A percentile compares a stretch with the other conserved stretches of the same genome.
These are phyloP conservation scores for Fusarium hainanense DNA, from an alignment of 2,329 filamentous ascomycete genomes.

Conservation along the genomic window DNA sequence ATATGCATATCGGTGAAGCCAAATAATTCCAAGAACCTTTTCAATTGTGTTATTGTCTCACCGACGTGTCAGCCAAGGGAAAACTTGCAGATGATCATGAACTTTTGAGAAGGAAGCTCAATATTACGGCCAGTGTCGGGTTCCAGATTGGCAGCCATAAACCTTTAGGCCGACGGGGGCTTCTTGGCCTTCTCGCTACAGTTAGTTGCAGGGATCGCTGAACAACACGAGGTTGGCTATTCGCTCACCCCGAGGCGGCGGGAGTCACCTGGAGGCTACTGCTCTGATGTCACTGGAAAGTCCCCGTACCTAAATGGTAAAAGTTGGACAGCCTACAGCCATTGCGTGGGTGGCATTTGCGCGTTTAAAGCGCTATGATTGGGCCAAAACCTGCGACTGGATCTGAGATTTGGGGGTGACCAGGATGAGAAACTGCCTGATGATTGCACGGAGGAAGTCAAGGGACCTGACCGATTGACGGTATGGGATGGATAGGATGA, in stretches of 20 bases:
- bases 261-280: slow-evolving; percentile 26
- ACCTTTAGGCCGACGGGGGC: not conserved
- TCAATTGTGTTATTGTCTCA: slow-evolving; percentile 10
- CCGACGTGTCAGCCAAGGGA: slow-evolving; percentile 16
- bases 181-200: not conserved
- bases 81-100: slow-evolving; percentile 18
- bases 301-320: slow-evolving; percentile 3
- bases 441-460: slow-evolving; percentile 31
- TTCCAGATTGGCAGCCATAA: slow-evolving; percentile 7
- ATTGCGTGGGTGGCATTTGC: slow-evolving; percentile 19
- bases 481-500: slow-evolving; percentile 1
- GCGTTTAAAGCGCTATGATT: slow-evolving; percentile 13
- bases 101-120: slow-evolving; percentile 3
- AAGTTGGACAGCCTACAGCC: slow-evolving; percentile 3
- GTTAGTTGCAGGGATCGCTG: slow-evolving; percentile 29
- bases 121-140: slow-evolving; percentile 35
- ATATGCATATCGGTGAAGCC: not conserved
- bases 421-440: slow-evolving; percentile 33
- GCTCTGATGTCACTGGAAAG: slow-evolving; percentile 36
- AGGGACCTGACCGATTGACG: slow-evolving; percentile 28
- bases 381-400: slow-evolving; percentile 11
- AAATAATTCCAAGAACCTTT: not conserved
- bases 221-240: slow-evolving; percentile 35
- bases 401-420: slow-evolving; percentile 32
- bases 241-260: slow-evolving; percentile 23